Conservation (phyloP, 108 stramenopile genomes). For the Cyclotella baltica region DNA sequence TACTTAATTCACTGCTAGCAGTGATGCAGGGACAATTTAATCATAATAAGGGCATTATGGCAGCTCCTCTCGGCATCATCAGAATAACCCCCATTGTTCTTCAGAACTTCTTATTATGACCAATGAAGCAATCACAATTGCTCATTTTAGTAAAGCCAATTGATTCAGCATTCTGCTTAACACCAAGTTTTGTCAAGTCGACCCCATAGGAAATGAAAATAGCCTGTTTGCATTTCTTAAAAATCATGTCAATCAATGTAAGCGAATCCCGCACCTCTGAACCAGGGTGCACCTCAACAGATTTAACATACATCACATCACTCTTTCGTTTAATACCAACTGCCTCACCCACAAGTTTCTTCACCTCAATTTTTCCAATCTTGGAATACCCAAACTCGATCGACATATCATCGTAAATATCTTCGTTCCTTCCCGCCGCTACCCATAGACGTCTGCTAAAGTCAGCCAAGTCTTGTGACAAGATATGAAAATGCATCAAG, state of each 20-base stretch:
- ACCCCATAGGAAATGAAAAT: not conserved
- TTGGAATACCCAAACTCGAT: constrained; percentile 1
- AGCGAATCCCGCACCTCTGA: not conserved
- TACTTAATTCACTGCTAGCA: no score
- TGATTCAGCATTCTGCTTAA: not conserved
- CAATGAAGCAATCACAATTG: not conserved
- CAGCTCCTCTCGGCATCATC: not conserved
- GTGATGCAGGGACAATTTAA: no score
- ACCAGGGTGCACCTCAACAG: not conserved
- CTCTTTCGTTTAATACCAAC: not conserved
- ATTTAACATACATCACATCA: not conserved
- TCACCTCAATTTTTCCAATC: not conserved
- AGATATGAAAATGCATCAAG: constrained; percentile 3
- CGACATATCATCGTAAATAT: constrained; percentile 9
- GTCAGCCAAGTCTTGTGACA: constrained; percentile 15
- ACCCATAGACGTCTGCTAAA: not conserved
- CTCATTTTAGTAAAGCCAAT: not conserved
- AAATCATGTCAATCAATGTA: not conserved
- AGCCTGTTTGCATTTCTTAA: not conserved
- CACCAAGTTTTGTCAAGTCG: not conserved
- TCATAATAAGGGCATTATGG: not conserved
- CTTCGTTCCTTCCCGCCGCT: constrained; percentile 9
- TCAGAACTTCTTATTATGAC: not conserved
- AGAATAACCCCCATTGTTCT: no score
- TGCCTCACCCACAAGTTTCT: not conserved